These are phyloP conservation scores for Phoenix dactylifera DNA, from an alignment of 176 grass and related monocot genomes.

Conservation along the genomic window DNA sequence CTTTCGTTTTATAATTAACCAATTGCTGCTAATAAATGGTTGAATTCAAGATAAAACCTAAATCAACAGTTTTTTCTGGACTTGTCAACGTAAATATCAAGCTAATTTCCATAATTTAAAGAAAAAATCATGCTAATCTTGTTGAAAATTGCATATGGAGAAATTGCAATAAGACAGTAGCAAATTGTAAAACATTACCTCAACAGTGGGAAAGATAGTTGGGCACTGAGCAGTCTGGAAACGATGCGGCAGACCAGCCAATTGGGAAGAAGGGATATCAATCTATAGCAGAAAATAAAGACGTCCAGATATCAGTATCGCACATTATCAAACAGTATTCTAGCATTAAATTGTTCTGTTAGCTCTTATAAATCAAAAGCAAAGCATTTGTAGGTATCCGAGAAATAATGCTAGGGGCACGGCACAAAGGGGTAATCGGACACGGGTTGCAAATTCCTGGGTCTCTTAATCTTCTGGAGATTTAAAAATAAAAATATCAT, in stretches of 20 bases:
- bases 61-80: too few relatives aligned
- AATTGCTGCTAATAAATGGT: too few relatives aligned
- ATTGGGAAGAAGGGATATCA: background rate
- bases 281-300: background rate
- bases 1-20: too few relatives aligned
- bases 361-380: background rate
- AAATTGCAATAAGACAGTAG: background rate
- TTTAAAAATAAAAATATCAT: too few relatives aligned
- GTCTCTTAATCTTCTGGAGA: too few relatives aligned
- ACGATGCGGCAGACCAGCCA: background rate
- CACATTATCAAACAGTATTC: background rate
- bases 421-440: background rate
- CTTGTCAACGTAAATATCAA: too few relatives aligned
- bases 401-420: background rate
- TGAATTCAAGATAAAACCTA: too few relatives aligned
- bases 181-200: background rate
- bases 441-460: too few relatives aligned
- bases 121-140: background rate
- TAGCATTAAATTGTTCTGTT: background rate
- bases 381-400: background rate
- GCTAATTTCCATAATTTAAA: too few relatives aligned
- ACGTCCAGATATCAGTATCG: background rate
- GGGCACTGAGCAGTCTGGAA: background rate
- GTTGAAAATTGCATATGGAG: background rate
- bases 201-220: background rate